Base-by-base conservation (phyloP, 1,284 basidiomycete genomes). In the Pyrrhoderma lamaoense region DNA sequence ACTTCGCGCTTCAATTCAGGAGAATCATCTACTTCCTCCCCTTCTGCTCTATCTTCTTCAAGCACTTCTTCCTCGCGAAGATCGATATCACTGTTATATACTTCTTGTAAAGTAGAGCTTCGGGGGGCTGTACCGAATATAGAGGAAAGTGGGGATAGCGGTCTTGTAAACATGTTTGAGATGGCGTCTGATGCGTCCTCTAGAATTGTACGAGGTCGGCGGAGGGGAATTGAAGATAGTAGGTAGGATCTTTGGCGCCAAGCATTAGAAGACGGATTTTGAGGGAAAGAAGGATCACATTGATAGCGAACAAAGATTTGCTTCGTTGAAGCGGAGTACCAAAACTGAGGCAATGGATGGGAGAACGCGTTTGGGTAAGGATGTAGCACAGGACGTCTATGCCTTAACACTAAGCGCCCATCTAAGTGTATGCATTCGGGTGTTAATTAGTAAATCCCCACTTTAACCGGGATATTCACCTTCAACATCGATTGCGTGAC, bases 401-500 rank as follows among this genome's bases (percentile, higher is more conserved):
- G 86, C 49, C 88, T 77, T 34, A 89, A 68, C 3, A 85, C 83
- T 11, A 86, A 70, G 39, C 65, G 67, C 47, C 80, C 81, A 47
- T 70, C 84, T 86, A n/a, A n/a, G n/a, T n/a, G n/a, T n/a, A n/a
- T n/a, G n/a, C n/a, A n/a, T n/a, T n/a, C n/a, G n/a, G n/a, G n/a
- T n/a, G n/a, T n/a, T n/a, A n/a, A n/a, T n/a, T n/a, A n/a, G n/a
- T n/a, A n/a, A n/a, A n/a, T n/a, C n/a, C n/a, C n/a, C 18, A 23
- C 18, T 21, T 40, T 40, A 35, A 45, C 47, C 3, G 23, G 14
- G 23, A 13, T 35, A 57, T 61, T 38, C 64, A 84, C 86, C 75
- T 71, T 89, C 77, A 34, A 89, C 65, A 61, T 90, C 88, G 40
- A 90, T 69, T 8, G 86, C 87, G 67, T 89, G 87, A 1, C 87